Evolutionary conservation across 305 asterid species (phyloP).

Genomic region (Fraxinus angustifolia): DNA sequence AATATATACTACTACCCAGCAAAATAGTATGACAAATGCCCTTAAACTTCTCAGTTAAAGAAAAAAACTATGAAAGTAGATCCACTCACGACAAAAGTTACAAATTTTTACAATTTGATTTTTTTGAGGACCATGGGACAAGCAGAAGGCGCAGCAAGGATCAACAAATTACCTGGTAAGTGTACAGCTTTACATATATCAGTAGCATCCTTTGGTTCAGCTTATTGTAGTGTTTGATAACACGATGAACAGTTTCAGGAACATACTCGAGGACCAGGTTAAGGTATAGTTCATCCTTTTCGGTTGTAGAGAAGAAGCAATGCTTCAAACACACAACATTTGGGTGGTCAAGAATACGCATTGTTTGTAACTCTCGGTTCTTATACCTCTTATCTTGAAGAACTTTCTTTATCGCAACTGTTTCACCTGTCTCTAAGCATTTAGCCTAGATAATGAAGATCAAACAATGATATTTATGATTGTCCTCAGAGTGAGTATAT

Average conservation of each 20-base stretch:
- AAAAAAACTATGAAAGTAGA: background rate
- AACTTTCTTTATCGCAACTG: constrained; percentile 89
- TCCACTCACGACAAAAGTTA: background rate
- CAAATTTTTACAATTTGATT: background rate
- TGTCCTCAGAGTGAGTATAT: background rate
- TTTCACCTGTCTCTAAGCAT: constrained; percentile 91
- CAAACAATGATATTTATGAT: constrained; percentile 6
- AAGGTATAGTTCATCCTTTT: constrained; percentile 85
- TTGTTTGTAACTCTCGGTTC: constrained; percentile 90
- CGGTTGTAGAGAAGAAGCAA: constrained; percentile 95
- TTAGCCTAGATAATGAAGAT: constrained; percentile 61
- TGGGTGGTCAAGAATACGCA: constrained; percentile 97
- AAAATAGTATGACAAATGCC: background rate
- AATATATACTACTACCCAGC: background rate
- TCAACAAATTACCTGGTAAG: constrained; percentile 69
- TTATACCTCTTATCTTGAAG: constrained; percentile 94
- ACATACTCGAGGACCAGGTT: constrained; percentile 97
- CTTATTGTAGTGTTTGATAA: constrained; percentile 83
- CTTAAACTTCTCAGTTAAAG: background rate
- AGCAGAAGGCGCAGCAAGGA: background rate
- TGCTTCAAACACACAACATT: constrained; percentile 86
- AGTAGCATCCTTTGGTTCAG: constrained; percentile 90
- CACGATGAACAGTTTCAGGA: constrained; percentile 96
- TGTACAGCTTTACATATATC: constrained; percentile 83
- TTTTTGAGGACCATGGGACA: background rate